Conservation (phyloP, 192 early-diverging fungal species). For the Coemansia asiatica region DNA sequence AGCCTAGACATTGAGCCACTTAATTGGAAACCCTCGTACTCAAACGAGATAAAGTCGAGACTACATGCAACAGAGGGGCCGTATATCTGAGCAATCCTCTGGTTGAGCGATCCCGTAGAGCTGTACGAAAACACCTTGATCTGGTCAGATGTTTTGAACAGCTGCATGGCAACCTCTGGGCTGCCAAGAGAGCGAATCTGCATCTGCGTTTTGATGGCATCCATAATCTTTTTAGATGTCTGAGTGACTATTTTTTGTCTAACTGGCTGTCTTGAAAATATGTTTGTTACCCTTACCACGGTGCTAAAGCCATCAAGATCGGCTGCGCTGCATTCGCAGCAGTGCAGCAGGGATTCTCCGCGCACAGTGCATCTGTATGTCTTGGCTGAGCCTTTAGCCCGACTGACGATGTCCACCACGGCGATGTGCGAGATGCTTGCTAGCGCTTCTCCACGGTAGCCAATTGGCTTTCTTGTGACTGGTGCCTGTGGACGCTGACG, state of each 20-base stretch:
- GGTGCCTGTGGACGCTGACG: background rate
- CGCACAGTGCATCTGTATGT: conserved; percentile 17
- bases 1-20: conserved; percentile 35
- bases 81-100: conserved; percentile 33
- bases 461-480: conserved; percentile 4
- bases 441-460: conserved; percentile 38
- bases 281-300: conserved; percentile 20
- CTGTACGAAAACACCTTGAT: conserved; percentile 20
- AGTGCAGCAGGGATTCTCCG: conserved; percentile 19
- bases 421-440: conserved; percentile 46
- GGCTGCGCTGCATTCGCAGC: background rate
- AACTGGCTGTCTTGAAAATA: conserved; percentile 36
- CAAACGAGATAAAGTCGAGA: conserved; percentile 35
- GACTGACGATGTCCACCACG: conserved; percentile 25
- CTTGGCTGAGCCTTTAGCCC: background rate
- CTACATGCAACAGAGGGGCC: conserved; percentile 22
- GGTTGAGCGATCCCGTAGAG: conserved; percentile 32
- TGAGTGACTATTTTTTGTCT: conserved; percentile 21
- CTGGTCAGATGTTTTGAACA: conserved; percentile 11
- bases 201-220: conserved; percentile 18
- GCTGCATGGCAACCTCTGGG: conserved; percentile 32
- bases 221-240: conserved; percentile 14
- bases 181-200: conserved; percentile 26
- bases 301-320: conserved; percentile 16
- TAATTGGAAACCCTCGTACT: conserved; percentile 20